A percentile compares a stretch with the other conserved stretches of the same genome.
Conservation (phyloP, 305 asterid species). For the Salvia sclarea region DNA sequence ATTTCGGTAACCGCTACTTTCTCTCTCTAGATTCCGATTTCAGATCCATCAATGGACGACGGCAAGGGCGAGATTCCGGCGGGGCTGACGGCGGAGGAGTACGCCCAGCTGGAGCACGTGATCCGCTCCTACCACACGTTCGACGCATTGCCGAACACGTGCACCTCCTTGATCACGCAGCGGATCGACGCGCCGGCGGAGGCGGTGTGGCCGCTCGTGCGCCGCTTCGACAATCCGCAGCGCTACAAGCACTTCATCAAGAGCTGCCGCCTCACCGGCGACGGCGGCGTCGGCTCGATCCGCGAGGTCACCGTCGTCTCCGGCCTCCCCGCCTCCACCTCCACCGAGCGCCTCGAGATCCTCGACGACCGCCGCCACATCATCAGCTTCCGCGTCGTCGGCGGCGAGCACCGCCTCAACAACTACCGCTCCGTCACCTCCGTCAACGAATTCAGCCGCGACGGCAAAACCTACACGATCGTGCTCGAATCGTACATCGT, state of each 20-base stretch:
- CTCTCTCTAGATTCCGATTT: neutral
- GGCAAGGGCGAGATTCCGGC: conserved; percentile 35
- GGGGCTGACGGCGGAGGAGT: conserved; percentile 61
- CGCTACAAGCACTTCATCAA: conserved; percentile 94
- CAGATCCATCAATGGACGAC: neutral
- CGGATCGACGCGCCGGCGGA: conserved; percentile 72
- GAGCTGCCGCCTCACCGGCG: conserved; percentile 72
- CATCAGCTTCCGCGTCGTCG: conserved; percentile 80
- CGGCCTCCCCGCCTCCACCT: conserved; percentile 92
- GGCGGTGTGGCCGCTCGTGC: conserved; percentile 79
- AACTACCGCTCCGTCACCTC: conserved; percentile 86
- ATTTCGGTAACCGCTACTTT: too few species aligned
- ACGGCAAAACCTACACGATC: conserved; percentile 51
- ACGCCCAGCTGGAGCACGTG: conserved; percentile 46
- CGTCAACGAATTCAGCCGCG: conserved; percentile 58
- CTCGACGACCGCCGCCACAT: conserved; percentile 70
- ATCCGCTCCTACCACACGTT: conserved; percentile 67
- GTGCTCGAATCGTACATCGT: conserved; percentile 86
- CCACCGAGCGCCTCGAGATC: conserved; percentile 85
- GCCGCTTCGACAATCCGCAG: conserved; percentile 83
- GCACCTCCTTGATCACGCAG: conserved; percentile 77
- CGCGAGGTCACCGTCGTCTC: conserved; percentile 90
- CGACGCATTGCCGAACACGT: conserved; percentile 66
- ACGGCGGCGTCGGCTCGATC: conserved; percentile 80
- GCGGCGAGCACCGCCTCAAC: conserved; percentile 85